Conservation (phyloP, 371 early-diverging fungal genomes). For the Mortierella sp. region DNA sequence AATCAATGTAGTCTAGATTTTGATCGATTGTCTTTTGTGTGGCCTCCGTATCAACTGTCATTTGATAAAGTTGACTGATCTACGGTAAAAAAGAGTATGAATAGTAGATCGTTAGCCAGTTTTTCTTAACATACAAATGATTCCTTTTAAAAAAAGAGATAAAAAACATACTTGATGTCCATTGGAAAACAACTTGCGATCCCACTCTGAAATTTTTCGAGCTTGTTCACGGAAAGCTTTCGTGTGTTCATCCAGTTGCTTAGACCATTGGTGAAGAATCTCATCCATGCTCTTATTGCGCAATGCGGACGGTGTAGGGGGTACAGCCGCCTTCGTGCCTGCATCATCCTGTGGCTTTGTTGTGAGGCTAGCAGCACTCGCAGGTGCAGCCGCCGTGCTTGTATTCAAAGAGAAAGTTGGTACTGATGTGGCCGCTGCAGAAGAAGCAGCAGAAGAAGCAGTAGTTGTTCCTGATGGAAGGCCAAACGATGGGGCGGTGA, state of each 20-base stretch:
- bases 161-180: slow-evolving; percentile 72
- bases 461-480: slow-evolving; percentile 30
- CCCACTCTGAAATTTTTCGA: slow-evolving; percentile 86
- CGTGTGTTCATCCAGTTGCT: slow-evolving; percentile 82
- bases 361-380: slow-evolving; percentile 39
- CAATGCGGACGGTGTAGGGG: slow-evolving; percentile 55
- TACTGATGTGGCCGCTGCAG: slow-evolving; percentile 25
- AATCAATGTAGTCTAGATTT: slow-evolving; percentile 86
- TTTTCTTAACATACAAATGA: not conserved
- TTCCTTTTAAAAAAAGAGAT: not conserved
- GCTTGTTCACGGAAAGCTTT: slow-evolving; percentile 91
- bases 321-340: slow-evolving; percentile 55
- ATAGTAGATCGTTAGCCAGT: not conserved
- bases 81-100: slow-evolving; percentile 40
- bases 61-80: slow-evolving; percentile 82
- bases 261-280: slow-evolving; percentile 88
- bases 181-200: slow-evolving; percentile 87
- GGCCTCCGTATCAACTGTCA: slow-evolving; percentile 78
- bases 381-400: slow-evolving; percentile 36
- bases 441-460: slow-evolving; percentile 47
- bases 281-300: slow-evolving; percentile 90
- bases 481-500: slow-evolving; percentile 25
- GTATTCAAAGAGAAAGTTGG: too few relatives aligned
- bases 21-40: slow-evolving; percentile 86
- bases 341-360: slow-evolving; percentile 57